These are phyloP conservation scores for Forsythia viridissima DNA, from an alignment of 257 asterid genomes.

Conservation along the genomic window DNA sequence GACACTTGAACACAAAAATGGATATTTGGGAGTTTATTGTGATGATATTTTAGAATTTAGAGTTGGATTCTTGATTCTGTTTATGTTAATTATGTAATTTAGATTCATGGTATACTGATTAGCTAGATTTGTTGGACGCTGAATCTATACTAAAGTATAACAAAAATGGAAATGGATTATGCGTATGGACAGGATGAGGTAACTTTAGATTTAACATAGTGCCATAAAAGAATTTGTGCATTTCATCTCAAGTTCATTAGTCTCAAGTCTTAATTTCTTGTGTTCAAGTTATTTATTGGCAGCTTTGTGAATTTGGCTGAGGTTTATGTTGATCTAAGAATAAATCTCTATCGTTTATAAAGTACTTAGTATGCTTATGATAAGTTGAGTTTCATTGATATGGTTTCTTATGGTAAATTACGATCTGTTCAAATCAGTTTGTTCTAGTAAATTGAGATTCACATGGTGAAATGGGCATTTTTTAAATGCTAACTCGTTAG, in stretches of 20 bases:
- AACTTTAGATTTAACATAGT: background rate
- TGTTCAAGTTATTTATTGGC: background rate
- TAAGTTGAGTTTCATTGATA: slow-evolving; percentile 21
- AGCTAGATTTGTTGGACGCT: slow-evolving; percentile 22
- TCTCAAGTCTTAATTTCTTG: background rate
- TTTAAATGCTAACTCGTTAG: slow-evolving; percentile 13
- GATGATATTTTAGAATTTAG: slow-evolving; percentile 14
- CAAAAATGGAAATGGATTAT: background rate
- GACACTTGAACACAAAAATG: slow-evolving; percentile 20
- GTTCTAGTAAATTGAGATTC: slow-evolving; percentile 17
- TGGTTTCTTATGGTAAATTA: slow-evolving; percentile 19
- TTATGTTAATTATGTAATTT: slow-evolving; percentile 6
- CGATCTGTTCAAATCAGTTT: background rate
- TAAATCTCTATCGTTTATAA: background rate
- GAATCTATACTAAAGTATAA: background rate
- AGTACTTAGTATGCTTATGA: slow-evolving; percentile 12
- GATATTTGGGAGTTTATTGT: slow-evolving; percentile 18
- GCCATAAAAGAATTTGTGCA: background rate
- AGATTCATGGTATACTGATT: background rate
- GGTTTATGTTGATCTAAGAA: slow-evolving; percentile 3
- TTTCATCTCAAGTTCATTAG: background rate
- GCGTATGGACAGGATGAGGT: background rate
- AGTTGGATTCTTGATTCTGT: slow-evolving; percentile 21
- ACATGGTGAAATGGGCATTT: slow-evolving; percentile 27
- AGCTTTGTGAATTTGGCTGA: slow-evolving; percentile 12